A percentile compares a stretch with the other conserved stretches of the same genome.
Conservation (phyloP, 2,329 filamentous ascomycete genomes). For the Fulvia fulva region DNA sequence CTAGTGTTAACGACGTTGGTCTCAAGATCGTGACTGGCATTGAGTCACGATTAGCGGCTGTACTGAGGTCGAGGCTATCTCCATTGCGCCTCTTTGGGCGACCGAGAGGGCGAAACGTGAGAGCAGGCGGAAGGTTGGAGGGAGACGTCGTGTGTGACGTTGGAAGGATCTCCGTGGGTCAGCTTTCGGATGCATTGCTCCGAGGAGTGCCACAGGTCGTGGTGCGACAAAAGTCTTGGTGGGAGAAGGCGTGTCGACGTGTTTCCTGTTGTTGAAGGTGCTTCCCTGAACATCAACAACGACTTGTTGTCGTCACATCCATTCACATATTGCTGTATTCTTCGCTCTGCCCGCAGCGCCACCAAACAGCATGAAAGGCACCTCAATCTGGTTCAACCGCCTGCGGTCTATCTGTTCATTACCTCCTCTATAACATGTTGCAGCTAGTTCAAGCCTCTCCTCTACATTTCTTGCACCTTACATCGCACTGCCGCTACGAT, state of each 20-base stretch:
- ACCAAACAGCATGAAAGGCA: too few species aligned
- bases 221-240: not conserved
- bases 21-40: not conserved
- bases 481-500: conserved; percentile 11
- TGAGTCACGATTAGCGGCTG: not conserved
- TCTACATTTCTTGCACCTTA: not conserved
- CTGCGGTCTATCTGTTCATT: not conserved
- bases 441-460: not conserved
- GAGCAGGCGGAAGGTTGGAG: not conserved
- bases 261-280: too few species aligned
- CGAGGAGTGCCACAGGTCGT: too few species aligned
- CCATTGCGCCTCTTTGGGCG: not conserved
- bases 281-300: too few species aligned
- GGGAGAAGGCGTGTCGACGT: too few species aligned
- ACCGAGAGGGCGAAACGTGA: not conserved
- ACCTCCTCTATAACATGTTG: not conserved
- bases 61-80: not conserved
- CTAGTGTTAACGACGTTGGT: not conserved
- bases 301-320: too few species aligned
- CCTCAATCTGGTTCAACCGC: not conserved
- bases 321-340: too few species aligned
- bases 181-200: not conserved
- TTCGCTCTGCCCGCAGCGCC: too few species aligned
- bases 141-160: not conserved
- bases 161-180: not conserved